A percentile compares a stretch with the other conserved stretches of the same genome.
Conservation (phyloP, 768 basidiomycete species). For the Leccinum rimulosum region DNA sequence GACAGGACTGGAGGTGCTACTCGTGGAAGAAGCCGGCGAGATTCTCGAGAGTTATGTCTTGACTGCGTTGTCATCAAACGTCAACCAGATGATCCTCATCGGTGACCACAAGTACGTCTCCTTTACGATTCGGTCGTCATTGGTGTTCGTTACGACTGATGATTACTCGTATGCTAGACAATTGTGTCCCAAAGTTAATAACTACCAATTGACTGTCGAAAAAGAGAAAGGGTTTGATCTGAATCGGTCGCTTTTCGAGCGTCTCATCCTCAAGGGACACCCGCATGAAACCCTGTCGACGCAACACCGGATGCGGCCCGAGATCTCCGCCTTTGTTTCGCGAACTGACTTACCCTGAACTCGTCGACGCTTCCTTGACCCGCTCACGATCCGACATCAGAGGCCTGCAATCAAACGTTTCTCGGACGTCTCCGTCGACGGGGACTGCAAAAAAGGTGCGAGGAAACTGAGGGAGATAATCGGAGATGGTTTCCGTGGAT, state of each 20-base stretch:
- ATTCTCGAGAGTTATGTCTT: constrained; percentile 67
- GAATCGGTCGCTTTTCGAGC: constrained; percentile 57
- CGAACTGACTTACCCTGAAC: constrained; percentile 12
- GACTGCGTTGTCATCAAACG: constrained; percentile 47
- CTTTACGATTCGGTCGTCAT: neutral
- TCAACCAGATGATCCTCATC: constrained; percentile 58
- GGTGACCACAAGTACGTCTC: constrained; percentile 62
- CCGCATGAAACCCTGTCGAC: constrained; percentile 53
- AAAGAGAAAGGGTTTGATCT: constrained; percentile 68
- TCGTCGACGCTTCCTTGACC: too few relatives aligned
- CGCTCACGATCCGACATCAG: too few relatives aligned
- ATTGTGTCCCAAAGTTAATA: constrained; percentile 69
- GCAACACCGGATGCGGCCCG: constrained; percentile 75
- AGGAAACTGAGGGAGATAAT: constrained; percentile 42
- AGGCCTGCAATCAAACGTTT: too few relatives aligned
- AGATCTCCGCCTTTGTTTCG: constrained; percentile 66
- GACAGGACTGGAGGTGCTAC: constrained; percentile 45
- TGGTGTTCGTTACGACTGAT: neutral
- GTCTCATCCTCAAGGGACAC: constrained; percentile 57
- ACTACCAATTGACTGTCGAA: constrained; percentile 62
- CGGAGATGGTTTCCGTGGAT: constrained; percentile 4
- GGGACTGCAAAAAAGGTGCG: constrained; percentile 42
- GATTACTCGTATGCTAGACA: constrained; percentile 40
- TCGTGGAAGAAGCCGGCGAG: constrained; percentile 74
- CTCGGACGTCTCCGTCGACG: constrained; percentile 34